phyloP scores from a whole-genome alignment of 495 filamentous ascomycete species.

The Sporormia fimetaria region DNA sequence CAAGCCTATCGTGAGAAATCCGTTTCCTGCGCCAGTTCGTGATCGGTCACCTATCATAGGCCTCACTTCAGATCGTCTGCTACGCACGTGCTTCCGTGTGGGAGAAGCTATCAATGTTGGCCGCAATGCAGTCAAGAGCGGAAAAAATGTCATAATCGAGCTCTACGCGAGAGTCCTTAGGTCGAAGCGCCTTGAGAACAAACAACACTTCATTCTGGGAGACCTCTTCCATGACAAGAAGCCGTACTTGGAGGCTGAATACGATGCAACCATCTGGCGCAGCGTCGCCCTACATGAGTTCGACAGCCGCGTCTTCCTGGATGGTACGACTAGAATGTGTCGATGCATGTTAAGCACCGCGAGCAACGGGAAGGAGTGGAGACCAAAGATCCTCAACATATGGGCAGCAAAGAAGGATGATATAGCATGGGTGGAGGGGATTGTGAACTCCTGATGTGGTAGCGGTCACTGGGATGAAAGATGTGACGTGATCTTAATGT shows the following conservation, averaged over 20 bases:
- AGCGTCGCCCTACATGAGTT: constrained; percentile 37
- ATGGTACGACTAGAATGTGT: constrained; percentile 32
- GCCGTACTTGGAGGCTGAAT: constrained; percentile 42
- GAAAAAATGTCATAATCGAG: constrained; percentile 43
- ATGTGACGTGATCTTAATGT: not conserved
- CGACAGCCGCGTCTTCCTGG: constrained; percentile 34
- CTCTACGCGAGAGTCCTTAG: constrained; percentile 46
- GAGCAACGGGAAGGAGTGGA: constrained; percentile 36
- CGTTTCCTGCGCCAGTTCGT: constrained; percentile 39
- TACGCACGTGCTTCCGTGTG: constrained; percentile 52
- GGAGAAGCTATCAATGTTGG: constrained; percentile 43
- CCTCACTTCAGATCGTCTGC: constrained; percentile 35
- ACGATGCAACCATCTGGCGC: constrained; percentile 37
- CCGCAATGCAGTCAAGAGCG: constrained; percentile 32
- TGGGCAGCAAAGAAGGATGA: constrained; percentile 44
- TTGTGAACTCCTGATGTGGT: constrained; percentile 25
- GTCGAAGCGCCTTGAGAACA: constrained; percentile 40
- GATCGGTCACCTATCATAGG: constrained; percentile 45
- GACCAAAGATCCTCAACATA: constrained; percentile 42
- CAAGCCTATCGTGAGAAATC: constrained; percentile 35
- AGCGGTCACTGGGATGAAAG: not conserved
- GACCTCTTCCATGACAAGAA: constrained; percentile 48
- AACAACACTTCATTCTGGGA: constrained; percentile 47
- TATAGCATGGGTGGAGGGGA: constrained; percentile 34
- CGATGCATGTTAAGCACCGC: constrained; percentile 44